Percentiles rank a stretch among this genome's conserved stretches.
Evolutionary conservation across 352 stramenopile genomes (phyloP).

Genomic region (Pythium phragmiticola): DNA sequence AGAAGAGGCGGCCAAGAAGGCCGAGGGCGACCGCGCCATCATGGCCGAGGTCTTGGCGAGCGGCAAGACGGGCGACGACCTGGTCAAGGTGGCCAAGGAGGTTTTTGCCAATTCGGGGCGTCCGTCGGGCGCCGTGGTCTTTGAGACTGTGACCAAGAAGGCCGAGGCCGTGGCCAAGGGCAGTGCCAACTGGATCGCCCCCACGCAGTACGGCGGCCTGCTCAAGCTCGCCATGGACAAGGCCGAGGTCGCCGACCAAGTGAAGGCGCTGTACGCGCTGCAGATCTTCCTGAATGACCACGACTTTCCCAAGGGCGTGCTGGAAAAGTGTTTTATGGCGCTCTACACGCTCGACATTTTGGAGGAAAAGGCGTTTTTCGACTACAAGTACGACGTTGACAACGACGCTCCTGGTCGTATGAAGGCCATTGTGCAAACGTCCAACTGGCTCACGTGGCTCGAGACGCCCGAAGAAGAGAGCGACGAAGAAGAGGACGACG

Average conservation of each 20-base stretch:
- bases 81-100: conserved; percentile 49
- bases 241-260: conserved; percentile 59
- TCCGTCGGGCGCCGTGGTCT: conserved; percentile 45
- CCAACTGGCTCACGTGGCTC: conserved; percentile 79
- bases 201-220: conserved; percentile 57
- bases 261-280: conserved; percentile 72
- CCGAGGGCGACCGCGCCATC: conserved; percentile 46
- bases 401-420: conserved; percentile 68
- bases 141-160: conserved; percentile 49
- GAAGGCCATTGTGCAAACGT: conserved; percentile 83
- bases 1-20: conserved; percentile 48
- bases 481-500: conserved; percentile 60
- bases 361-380: conserved; percentile 75
- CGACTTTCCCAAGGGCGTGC: conserved; percentile 74
- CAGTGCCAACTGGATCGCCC: conserved; percentile 80
- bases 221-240: conserved; percentile 53
- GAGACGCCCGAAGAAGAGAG: conserved; percentile 73
- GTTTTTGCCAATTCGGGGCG: conserved; percentile 46
- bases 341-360: conserved; percentile 83
- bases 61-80: conserved; percentile 66
- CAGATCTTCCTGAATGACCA: conserved; percentile 73
- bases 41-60: conserved; percentile 63
- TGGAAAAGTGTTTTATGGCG: conserved; percentile 87
- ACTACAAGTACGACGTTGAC: conserved; percentile 88
- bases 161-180: conserved; percentile 69